Conservation (phyloP, 768 basidiomycete species). For the Leucocoprinus sp. region DNA sequence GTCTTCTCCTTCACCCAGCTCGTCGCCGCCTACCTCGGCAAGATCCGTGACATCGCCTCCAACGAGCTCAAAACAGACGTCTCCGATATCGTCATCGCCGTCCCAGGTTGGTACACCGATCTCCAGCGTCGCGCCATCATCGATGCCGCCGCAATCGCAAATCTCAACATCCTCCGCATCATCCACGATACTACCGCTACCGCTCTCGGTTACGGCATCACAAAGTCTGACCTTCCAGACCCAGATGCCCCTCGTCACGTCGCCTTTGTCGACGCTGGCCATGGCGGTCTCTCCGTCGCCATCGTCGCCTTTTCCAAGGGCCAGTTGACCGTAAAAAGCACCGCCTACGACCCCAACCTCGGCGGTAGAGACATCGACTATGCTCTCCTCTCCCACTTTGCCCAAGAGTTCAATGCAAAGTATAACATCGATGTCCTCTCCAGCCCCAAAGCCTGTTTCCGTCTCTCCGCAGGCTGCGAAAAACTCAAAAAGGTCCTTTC, state of each 20-base stretch:
- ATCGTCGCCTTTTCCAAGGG: constrained; percentile 94
- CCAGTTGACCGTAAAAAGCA: constrained; percentile 76
- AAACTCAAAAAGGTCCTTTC: constrained; percentile 94
- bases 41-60: constrained; percentile 81
- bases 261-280: constrained; percentile 93
- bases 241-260: constrained; percentile 76
- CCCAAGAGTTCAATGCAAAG: constrained; percentile 88
- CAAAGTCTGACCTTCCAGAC: constrained; percentile 92
- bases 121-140: constrained; percentile 83
- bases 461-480: constrained; percentile 82
- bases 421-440: constrained; percentile 95
- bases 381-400: constrained; percentile 83
- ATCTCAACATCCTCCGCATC: constrained; percentile 85
- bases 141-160: constrained; percentile 84
- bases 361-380: constrained; percentile 96
- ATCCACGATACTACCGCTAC: constrained; percentile 97
- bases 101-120: constrained; percentile 97
- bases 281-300: constrained; percentile 81
- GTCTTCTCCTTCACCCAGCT: constrained; percentile 86
- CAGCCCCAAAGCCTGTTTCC: constrained; percentile 90
- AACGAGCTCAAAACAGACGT: constrained; percentile 81
- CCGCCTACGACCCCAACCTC: constrained; percentile 88
- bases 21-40: constrained; percentile 83
- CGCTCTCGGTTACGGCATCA: constrained; percentile 97
- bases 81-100: constrained; percentile 89